Evolutionary conservation across 1,284 basidiomycete species (phyloP), one percentile per base, ranked within the genome.

Genomic region (Pterulicium gracile): DNA sequence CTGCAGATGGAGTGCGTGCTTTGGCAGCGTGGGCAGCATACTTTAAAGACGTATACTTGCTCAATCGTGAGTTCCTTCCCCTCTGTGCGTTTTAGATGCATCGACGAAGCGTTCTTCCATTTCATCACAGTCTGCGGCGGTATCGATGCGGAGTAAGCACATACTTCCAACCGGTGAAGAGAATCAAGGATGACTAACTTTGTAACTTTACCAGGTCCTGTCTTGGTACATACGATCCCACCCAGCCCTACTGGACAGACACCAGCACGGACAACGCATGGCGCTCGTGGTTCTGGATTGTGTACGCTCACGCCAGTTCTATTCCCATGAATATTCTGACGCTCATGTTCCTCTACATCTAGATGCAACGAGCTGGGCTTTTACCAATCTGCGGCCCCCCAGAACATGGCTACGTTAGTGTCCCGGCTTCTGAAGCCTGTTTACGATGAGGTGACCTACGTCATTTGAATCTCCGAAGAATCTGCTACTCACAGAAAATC

Each of bases 361-460:
- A 83, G 79, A 1, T 86, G 81, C 57, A 84, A 79, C 54, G 70
- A 83, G 63, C 67, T 86, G 3, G 83, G 82, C 23, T 82, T 63
- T 56, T 69, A 75, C 48, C 77, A 78, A 60, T 77, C 67, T 35
- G 18, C 56, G 27, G 35, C 13, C 20, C 17, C n/a, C 14, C 12
- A 3, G 12, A 12, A 15, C 21, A 19, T 17, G 13, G 17, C 79
- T 0, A 66, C 74, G 10, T 58, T 85, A 43, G 78, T 81, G 4
- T 72, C 75, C 3, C 68, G 79, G 5, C 68, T 83, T 12, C 58
- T 82, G n/a, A 70, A 78, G 49, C 77, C 79, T 2, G 39, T 54
- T 3, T 80, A 79, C 51, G 72, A 74, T 43, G 62, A 82, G 61
- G 80, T 77, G 50, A 21, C 69, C 58, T 7, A 17, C 22, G 2